Percentiles rank a stretch among this genome's conserved stretches.
These are phyloP conservation scores for Fusarium pseudocircinatum DNA, from an alignment of 2,329 filamentous ascomycete species.

Conservation along the genomic window DNA sequence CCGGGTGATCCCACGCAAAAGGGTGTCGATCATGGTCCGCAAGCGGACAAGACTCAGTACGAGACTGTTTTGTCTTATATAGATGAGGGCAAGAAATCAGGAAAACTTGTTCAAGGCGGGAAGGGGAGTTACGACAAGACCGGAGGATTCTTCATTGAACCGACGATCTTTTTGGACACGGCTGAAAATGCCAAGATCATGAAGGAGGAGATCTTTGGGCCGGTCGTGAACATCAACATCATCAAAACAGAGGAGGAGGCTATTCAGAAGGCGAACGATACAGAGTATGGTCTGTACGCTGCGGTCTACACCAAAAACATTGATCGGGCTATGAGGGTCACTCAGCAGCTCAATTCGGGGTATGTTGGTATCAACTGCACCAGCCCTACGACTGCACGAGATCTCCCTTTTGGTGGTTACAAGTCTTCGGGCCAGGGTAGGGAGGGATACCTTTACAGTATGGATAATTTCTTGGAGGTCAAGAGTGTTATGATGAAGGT, in stretches of 20 bases:
- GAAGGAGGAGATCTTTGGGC: slow-evolving; percentile 72
- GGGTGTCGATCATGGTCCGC: slow-evolving; percentile 22
- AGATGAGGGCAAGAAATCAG: slow-evolving; percentile 23
- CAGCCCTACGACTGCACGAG: slow-evolving; percentile 32
- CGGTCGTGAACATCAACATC: slow-evolving; percentile 66
- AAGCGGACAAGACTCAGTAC: slow-evolving; percentile 28
- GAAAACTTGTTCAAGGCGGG: slow-evolving; percentile 14
- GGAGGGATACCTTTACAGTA: slow-evolving; percentile 23
- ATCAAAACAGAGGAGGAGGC: slow-evolving; percentile 49
- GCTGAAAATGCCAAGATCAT: slow-evolving; percentile 55
- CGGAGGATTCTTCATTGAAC: slow-evolving; percentile 27
- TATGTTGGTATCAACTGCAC: slow-evolving; percentile 67
- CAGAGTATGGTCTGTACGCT: slow-evolving; percentile 64
- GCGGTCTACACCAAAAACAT: slow-evolving; percentile 67
- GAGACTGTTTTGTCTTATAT: slow-evolving; percentile 20
- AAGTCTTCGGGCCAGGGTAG: slow-evolving; percentile 23
- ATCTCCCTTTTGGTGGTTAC: slow-evolving; percentile 33
- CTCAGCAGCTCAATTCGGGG: slow-evolving; percentile 66
- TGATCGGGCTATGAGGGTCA: slow-evolving; percentile 54
- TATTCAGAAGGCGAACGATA: slow-evolving; percentile 51
- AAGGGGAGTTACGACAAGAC: slow-evolving; percentile 4
- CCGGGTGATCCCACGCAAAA: slow-evolving; percentile 1
- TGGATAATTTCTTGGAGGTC: slow-evolving; percentile 35
- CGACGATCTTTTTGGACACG: slow-evolving; percentile 35
- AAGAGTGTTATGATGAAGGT: slow-evolving; percentile 39